Evolutionary conservation across 768 basidiomycete genomes (phyloP), one percentile per base, ranked within the genome.

Genomic region (Lactifluus volemus): DNA sequence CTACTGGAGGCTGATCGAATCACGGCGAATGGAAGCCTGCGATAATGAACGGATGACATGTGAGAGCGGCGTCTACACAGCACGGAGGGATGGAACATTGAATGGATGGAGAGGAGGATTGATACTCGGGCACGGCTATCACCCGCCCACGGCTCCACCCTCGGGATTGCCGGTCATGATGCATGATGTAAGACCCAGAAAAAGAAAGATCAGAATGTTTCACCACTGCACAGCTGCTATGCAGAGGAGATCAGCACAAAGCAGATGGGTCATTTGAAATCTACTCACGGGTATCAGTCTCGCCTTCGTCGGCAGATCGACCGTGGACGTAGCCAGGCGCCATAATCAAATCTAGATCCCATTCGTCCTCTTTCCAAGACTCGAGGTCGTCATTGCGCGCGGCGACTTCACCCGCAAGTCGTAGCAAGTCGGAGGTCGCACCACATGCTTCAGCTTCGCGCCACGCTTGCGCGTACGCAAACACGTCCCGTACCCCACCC

Each of bases 281-380:
- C 21, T 17, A 65, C 64, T 54, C 54, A 66, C 65, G 58, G 8
- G 58, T 65, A 47, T 65, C 63, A 9, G 57, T 59, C 11, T 65
- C 64, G 17, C 56, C 57, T 17, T 55, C 63, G 6, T 60, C 62
- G 5, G 58, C 48, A 11, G 49, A 41, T 25, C 61, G 59, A 25
- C 65, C 63, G 34, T 66, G 58, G 5, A 65, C 17, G 49, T 65
- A 66, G n/a, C 60, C 65, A 5, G 65, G 65, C 3, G 65, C 55
- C 14, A 58, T 61, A 48, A 55, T 50, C 53, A 66, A 15, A 29
- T 66, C 65, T 36, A 66, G 32, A 25, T 66, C 65, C 65, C 65
- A 66, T 34, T 66, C 65, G 2, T 55, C 64, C 44, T 58, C 56
- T 49, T 65, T 65, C 65, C 63, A 61, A 21, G 58, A 49, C 9